Base-by-base conservation (phyloP, 164 flowering plant species). In the Pachysandra terminalis region DNA sequence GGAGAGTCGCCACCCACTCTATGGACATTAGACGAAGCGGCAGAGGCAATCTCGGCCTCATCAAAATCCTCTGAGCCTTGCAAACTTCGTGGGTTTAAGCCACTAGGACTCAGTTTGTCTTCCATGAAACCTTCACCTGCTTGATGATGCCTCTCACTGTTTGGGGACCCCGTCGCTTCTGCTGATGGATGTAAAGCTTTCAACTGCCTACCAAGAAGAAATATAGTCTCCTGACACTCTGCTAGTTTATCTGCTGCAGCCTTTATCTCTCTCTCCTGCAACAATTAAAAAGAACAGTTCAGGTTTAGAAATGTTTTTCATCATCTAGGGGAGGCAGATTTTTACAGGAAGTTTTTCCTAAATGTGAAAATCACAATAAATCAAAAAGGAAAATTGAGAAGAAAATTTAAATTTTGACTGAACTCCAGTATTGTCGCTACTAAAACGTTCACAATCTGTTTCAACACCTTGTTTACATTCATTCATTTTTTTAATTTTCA, bases 161-260 rank as follows among this genome's bases (percentile, higher is more conserved):
- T 26, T 55, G 86, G 84, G 10, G 87, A 81, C 19, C 85, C 88
- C 66, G 68, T 56, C 14, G 67, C n/a, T 19, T 87, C 93, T 40
- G 86, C 54, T 59, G 84, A 82, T n/a, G 97, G 95, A 19, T 86
- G 86, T 75, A 96, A 40, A 49, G 90, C 41, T 32, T 89, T 84
- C 76, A 92, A 77, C 68, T 96, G 98, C 83, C 76, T 89, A 48
- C 97, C 89, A 6, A 95, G 96, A 77, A 92, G 87, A 76, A 83
- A 82, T 71, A 95, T 90, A 56, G 94, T 95, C 76, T 95, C 97
- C 74, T 95, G 99, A 74, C 99, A 95, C 75, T 90, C 90, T 4
- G 97, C 97, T 17, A 95, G 81, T 79, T 86, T 95, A 77, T 87
- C 99, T 56, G 98, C 96, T 32, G 98, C 97, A 63, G 91, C 87